Conservation (phyloP, 2,329 filamentous ascomycete species). For the Aulographum hederae region DNA sequence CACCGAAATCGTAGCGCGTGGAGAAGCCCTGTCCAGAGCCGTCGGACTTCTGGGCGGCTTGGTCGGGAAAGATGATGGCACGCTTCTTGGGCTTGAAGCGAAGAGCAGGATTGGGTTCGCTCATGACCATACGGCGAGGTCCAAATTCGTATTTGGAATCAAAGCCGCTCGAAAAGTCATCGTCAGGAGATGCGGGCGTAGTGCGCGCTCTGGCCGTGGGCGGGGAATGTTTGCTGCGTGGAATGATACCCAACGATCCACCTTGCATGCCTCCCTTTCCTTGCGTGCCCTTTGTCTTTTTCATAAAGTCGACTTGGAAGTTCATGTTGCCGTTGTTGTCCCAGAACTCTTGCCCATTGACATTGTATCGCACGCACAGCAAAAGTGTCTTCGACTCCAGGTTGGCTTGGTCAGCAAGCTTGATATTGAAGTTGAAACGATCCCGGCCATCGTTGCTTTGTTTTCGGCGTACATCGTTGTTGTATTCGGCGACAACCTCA, state of each 20-base stretch:
- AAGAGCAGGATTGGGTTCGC: conserved; percentile 27
- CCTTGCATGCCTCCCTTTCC: conserved; percentile 22
- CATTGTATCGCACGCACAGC: conserved; percentile 76
- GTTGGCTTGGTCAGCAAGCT: conserved; percentile 76
- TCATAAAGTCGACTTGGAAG: conserved; percentile 86
- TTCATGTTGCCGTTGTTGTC: conserved; percentile 81
- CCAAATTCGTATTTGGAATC: conserved; percentile 28
- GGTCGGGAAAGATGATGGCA: too few species aligned
- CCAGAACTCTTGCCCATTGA: conserved; percentile 77
- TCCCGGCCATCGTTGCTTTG: conserved; percentile 54
- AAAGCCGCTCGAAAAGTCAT: conserved; percentile 47
- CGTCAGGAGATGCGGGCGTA: conserved; percentile 40
- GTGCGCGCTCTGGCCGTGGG: conserved; percentile 24
- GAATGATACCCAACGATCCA: conserved; percentile 32
- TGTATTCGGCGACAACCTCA: conserved; percentile 78
- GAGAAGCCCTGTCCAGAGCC: conserved; percentile 58
- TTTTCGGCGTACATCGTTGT: conserved; percentile 54
- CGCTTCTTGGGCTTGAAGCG: too few species aligned
- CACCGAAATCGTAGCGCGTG: conserved; percentile 88
- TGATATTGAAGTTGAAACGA: conserved; percentile 87
- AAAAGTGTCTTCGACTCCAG: conserved; percentile 84
- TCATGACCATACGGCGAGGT: too few species aligned
- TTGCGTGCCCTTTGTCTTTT: conserved; percentile 41
- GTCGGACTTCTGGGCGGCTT: too few species aligned
- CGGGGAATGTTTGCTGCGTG: conserved; percentile 28